These are phyloP conservation scores for Nasturtium officinale DNA, from an alignment of 345 rosid species.

Conservation along the genomic window DNA sequence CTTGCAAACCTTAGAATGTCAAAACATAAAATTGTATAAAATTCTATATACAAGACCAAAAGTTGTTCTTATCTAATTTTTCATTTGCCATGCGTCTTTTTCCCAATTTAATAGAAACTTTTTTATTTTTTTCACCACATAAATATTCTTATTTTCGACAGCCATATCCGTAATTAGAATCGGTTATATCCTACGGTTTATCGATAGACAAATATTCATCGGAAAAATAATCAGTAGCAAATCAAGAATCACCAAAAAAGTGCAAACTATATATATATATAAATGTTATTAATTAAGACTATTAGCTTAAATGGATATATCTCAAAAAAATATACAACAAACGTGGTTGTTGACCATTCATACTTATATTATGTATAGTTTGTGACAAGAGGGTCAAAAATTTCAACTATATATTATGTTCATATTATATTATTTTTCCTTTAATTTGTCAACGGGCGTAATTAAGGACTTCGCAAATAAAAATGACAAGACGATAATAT, in stretches of 20 bases:
- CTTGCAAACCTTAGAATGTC: constrained; percentile 7
- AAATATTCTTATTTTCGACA: no score
- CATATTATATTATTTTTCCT: constrained; percentile 1
- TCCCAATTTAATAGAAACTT: background rate
- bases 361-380: constrained; percentile 1
- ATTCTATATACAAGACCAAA: constrained; percentile 2
- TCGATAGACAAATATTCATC: no score
- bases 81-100: background rate
- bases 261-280: no score
- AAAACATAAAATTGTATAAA: constrained; percentile 7
- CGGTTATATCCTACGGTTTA: background rate
- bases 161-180: background rate
- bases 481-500: no score
- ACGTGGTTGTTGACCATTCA: constrained; percentile 17
- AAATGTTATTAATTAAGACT: no score
- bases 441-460: no score
- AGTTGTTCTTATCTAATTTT: background rate
- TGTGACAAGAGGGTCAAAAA: constrained; percentile 1
- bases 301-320: background rate
- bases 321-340: constrained; percentile 1
- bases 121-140: no score
- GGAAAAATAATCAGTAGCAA: no score
- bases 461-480: no score
- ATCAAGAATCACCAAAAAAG: no score
- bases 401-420: constrained; percentile 4